Conservation (phyloP, 257 asterid species). For the Scutellaria minor region DNA sequence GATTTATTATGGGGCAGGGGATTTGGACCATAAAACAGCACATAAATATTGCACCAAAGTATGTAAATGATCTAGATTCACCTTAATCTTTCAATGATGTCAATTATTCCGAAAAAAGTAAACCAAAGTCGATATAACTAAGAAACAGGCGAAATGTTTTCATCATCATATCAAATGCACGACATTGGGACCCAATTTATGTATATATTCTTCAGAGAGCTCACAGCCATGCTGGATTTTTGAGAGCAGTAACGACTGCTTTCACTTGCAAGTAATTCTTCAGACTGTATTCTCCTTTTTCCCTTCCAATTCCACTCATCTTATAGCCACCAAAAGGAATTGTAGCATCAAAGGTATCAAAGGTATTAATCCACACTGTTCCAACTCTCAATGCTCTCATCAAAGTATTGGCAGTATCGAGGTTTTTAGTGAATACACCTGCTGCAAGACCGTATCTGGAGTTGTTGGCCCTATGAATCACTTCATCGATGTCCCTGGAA, state of each 20-base stretch:
- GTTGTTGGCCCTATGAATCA: conserved; percentile 72
- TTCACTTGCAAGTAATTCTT: conserved; percentile 92
- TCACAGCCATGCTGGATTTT: conserved; percentile 95
- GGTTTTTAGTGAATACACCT: conserved; percentile 82
- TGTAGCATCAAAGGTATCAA: conserved; percentile 85
- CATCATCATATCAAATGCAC: conserved; percentile 34
- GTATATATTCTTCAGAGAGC: conserved; percentile 13
- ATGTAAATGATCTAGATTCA: conserved; percentile 14
- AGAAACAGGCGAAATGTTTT: conserved; percentile 25
- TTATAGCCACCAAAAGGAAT: conserved; percentile 97
- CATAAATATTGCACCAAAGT: conserved; percentile 10
- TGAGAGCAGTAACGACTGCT: conserved; percentile 81
- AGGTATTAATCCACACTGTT: conserved; percentile 82
- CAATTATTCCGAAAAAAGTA: neutral
- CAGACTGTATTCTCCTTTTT: conserved; percentile 88
- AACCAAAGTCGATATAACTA: too few relatives aligned
- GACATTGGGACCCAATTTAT: conserved; percentile 17
- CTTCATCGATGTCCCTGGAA: conserved; percentile 73
- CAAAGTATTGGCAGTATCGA: conserved; percentile 87
- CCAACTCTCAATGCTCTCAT: conserved; percentile 86
- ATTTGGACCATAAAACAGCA: conserved; percentile 11
- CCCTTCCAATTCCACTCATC: conserved; percentile 96
- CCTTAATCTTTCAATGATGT: neutral
- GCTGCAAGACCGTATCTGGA: conserved; percentile 81
- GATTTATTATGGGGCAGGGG: neutral